A percentile compares a stretch with the other conserved stretches of the same genome.
phyloP scores from a whole-genome alignment of 225 moss, liverwort and hornwort genomes.

The Climacium dendroides region DNA sequence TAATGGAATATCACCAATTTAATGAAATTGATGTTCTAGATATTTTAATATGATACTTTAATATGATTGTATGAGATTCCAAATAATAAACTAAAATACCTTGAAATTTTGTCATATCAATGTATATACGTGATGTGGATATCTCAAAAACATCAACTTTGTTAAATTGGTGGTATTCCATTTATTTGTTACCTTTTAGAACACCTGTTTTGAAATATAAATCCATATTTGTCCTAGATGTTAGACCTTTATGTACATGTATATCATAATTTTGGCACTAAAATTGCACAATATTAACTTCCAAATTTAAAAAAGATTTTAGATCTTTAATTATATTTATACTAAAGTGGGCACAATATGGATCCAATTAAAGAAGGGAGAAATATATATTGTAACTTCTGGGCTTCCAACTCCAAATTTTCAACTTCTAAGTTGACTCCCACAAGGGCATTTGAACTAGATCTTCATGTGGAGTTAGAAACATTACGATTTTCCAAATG shows the following conservation, averaged over 20 bases:
- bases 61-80: neutral
- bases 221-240: neutral
- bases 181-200: neutral
- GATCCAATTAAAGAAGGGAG: fast-evolving
- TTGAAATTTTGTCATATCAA: neutral
- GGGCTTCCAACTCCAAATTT: neutral
- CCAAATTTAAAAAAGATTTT: no score
- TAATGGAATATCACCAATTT: neutral
- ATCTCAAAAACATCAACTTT: neutral
- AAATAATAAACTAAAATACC: neutral
- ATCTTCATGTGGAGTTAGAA: neutral
- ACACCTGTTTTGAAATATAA: neutral
- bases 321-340: neutral
- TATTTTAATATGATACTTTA: neutral
- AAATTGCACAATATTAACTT: neutral
- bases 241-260: neutral
- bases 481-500: neutral
- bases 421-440: neutral
- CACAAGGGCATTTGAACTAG: neutral
- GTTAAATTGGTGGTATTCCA: neutral
- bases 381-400: neutral
- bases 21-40: neutral
- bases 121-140: neutral
- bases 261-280: neutral
- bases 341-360: no score